Evolutionary conservation across 495 filamentous ascomycete genomes (phyloP).

Genomic region (Ramalina peruviana): DNA sequence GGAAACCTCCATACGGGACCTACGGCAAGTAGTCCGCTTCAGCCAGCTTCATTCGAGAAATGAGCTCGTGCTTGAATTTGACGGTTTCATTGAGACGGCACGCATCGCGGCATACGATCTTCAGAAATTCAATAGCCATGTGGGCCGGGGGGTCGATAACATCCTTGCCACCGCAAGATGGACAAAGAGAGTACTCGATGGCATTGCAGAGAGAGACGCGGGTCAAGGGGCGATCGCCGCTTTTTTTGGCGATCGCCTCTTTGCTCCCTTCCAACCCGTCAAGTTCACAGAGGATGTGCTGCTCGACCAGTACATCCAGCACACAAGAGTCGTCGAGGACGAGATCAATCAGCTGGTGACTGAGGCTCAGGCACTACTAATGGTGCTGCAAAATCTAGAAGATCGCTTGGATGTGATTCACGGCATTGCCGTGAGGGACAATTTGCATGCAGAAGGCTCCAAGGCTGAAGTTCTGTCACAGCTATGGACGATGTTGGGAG

Average conservation of each 20-base stretch:
- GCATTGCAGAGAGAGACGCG: constrained; percentile 26
- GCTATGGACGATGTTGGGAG: constrained; percentile 59
- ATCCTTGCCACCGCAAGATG: constrained; percentile 53
- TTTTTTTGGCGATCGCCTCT: constrained; percentile 28
- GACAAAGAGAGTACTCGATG: constrained; percentile 40
- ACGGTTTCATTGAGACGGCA: constrained; percentile 49
- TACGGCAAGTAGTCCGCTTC: constrained; percentile 47
- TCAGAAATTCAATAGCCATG: constrained; percentile 52
- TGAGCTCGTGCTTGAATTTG: constrained; percentile 52
- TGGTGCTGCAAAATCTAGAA: constrained; percentile 45
- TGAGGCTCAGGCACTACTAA: constrained; percentile 49
- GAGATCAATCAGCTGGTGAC: constrained; percentile 47
- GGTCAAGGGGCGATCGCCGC: constrained; percentile 24
- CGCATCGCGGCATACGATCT: constrained; percentile 41
- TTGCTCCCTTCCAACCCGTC: constrained; percentile 44
- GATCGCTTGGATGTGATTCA: constrained; percentile 48
- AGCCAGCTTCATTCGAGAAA: constrained; percentile 33
- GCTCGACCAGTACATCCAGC: constrained; percentile 48
- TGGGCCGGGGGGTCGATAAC: constrained; percentile 53
- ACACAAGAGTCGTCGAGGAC: constrained; percentile 48
- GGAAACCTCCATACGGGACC: constrained; percentile 53
- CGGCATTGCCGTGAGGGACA: constrained; percentile 44
- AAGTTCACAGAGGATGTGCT: constrained; percentile 37
- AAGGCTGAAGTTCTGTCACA: constrained; percentile 46
- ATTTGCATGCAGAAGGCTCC: constrained; percentile 29